phyloP scores from a whole-genome alignment of 768 basidiomycete species.

The Leccinum sublutescens region DNA sequence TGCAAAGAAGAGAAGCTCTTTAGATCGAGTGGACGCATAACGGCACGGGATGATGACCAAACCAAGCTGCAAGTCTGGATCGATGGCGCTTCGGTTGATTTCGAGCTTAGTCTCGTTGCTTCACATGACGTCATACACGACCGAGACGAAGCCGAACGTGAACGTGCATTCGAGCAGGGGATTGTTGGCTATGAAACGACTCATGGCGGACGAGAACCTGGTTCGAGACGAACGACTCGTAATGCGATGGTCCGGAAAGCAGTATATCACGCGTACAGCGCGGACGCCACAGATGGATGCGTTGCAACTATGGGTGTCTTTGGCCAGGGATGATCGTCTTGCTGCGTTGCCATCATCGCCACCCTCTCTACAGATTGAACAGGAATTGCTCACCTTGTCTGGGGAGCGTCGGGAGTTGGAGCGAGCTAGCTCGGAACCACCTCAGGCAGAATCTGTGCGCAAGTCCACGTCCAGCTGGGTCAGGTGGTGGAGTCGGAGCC shows the following conservation, averaged over 20 bases:
- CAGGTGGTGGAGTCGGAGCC: slow-evolving; percentile 78
- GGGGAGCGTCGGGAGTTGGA: slow-evolving; percentile 31
- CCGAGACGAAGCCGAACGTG: slow-evolving; percentile 52
- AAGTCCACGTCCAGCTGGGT: slow-evolving; percentile 67
- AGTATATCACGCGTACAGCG: slow-evolving; percentile 78
- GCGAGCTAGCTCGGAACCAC: slow-evolving; percentile 40
- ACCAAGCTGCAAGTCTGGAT: slow-evolving; percentile 64
- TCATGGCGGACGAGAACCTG: slow-evolving; percentile 63
- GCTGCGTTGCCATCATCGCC: slow-evolving; percentile 12
- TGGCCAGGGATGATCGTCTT: slow-evolving; percentile 28
- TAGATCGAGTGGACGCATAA: slow-evolving; percentile 55
- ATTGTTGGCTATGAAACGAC: slow-evolving; percentile 61
- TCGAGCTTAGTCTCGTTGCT: slow-evolving; percentile 70
- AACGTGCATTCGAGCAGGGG: slow-evolving; percentile 53
- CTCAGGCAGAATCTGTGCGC: slow-evolving; percentile 32
- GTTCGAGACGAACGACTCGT: slow-evolving; percentile 66
- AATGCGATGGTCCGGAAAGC: slow-evolving; percentile 66
- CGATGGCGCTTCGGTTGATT: slow-evolving; percentile 57
- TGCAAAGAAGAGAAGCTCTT: slow-evolving; percentile 26
- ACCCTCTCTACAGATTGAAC: slow-evolving; percentile 27
- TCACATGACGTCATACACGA: slow-evolving; percentile 30
- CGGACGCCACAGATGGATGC: slow-evolving; percentile 75
- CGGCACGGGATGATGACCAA: slow-evolving; percentile 57
- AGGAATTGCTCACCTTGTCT: slow-evolving; percentile 22
- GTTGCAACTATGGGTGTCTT: slow-evolving; percentile 56